Evolutionary conservation across 257 asterid genomes (phyloP).

Genomic region (Fraxinus anomala): DNA sequence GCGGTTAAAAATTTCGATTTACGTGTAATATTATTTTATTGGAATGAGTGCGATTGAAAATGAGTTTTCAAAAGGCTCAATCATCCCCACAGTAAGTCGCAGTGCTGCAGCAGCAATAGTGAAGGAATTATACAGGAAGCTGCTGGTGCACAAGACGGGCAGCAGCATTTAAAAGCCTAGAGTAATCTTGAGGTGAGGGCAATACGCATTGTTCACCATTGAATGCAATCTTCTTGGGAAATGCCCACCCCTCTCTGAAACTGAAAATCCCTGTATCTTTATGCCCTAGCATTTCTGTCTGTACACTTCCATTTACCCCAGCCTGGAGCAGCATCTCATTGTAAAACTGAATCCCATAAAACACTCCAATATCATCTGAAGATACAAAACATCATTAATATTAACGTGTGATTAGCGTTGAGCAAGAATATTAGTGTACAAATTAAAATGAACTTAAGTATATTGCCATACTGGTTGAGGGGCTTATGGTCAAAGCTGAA

Average conservation of each 20-base stretch:
- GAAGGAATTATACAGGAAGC: neutral
- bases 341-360: slow-evolving; percentile 64
- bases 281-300: slow-evolving; percentile 61
- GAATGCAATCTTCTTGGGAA: slow-evolving; percentile 68
- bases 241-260: slow-evolving; percentile 74
- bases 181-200: slow-evolving; percentile 63
- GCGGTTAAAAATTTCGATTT: no score
- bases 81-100: neutral
- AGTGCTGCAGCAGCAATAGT: slow-evolving; percentile 12
- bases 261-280: slow-evolving; percentile 55
- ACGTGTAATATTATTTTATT: no score
- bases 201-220: slow-evolving; percentile 74
- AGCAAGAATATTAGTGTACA: neutral
- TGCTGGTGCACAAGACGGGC: slow-evolving; percentile 13
- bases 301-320: slow-evolving; percentile 69
- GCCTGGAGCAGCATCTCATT: slow-evolving; percentile 72
- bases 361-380: slow-evolving; percentile 74
- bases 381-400: neutral
- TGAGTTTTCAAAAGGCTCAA: no score
- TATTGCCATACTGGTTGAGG: slow-evolving; percentile 57
- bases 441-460: slow-evolving; percentile 40
- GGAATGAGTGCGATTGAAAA: no score
- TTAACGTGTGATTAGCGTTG: neutral
- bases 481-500: slow-evolving; percentile 88
- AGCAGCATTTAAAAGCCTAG: slow-evolving; percentile 54